Conservation (phyloP, 169 alveolate species). For the Cryptosporidium parvum region DNA sequence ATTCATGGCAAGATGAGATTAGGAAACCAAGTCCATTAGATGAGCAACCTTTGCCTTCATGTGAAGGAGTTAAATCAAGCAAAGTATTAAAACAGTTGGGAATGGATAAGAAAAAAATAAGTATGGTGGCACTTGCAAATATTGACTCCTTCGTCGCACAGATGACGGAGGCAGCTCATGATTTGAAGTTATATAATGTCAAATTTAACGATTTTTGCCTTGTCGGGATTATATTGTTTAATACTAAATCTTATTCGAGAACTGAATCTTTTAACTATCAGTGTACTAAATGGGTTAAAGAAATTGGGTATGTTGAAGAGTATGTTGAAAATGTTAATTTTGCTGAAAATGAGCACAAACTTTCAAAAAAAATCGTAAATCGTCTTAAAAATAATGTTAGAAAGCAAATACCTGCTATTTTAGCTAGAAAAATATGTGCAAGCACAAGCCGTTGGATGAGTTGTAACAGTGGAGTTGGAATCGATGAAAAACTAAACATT, state of each 20-base stretch:
- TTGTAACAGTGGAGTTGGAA: slow-evolving; percentile 32
- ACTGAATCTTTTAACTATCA: slow-evolving; percentile 70
- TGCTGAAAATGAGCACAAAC: neutral
- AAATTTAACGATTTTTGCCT: slow-evolving; percentile 51
- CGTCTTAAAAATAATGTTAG: slow-evolving; percentile 33
- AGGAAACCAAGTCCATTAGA: slow-evolving; percentile 54
- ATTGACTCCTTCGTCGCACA: slow-evolving; percentile 67
- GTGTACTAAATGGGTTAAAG: slow-evolving; percentile 71
- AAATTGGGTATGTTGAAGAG: slow-evolving; percentile 41
- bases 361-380: slow-evolving; percentile 11
- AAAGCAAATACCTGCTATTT: slow-evolving; percentile 30
- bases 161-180: slow-evolving; percentile 74
- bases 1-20: slow-evolving; percentile 59
- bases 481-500: slow-evolving; percentile 57
- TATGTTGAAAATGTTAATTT: neutral
- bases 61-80: slow-evolving; percentile 56
- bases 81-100: slow-evolving; percentile 50
- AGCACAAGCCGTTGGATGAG: slow-evolving; percentile 75
- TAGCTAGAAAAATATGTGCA: slow-evolving; percentile 68
- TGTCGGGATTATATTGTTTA: slow-evolving; percentile 60
- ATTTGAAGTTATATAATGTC: slow-evolving; percentile 29
- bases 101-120: slow-evolving; percentile 54
- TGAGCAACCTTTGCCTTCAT: slow-evolving; percentile 60
- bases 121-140: slow-evolving; percentile 48
- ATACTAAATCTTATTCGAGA: slow-evolving; percentile 56